Base-by-base conservation (phyloP, 345 rosid species). In the Luvunga scandens region DNA sequence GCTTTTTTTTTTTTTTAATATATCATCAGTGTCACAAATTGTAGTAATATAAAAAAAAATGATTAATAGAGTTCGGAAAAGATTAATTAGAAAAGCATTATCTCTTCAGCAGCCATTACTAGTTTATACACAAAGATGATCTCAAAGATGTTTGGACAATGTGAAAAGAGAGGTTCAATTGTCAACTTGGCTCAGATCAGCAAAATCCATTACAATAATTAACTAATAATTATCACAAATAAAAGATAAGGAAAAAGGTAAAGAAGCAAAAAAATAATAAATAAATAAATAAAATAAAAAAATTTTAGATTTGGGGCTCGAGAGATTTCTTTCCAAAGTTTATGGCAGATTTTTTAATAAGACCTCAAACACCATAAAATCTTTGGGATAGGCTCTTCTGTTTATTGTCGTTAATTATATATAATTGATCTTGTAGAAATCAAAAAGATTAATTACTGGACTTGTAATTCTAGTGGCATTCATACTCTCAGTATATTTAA, bases 181-280 rank as follows among this genome's bases (percentile, higher is more conserved):
- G 76, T 55, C 82, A 72, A 61, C 67, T 63, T 45, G 80, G 77
- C 61, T 63, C 45, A 10, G 30, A 57, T 45, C 24, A 22, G 69
- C 77, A 21, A 30, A 75, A 45, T 25, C 55, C 53, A 73, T 59
- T 33, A 57, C 16, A 59, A 36, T 1, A 60, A 25, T 59, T 57
- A 36, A 72, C 39, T 36, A 73, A 39, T 60, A 7, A 27, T 24
- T 5, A 31, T 65, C 18, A 62, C 6, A 39, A 62, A 19, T 25
- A 30, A 75, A 30, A 42, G 57, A 25, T 59, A 64, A 61, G 19
- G 2, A 22, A 24, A 55, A 34, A 73, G 72, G 38, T 13, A 27
- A 65, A n/a, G n/a, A 28, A 31, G 27, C n/a, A 57, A n/a, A n/a
- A n/a, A n/a, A n/a, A n/a, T n/a, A n/a, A 38, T 0, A 38, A 39